Percentiles rank a stretch among this genome's conserved stretches.
Evolutionary conservation across 331 rosid genomes (phyloP).

Genomic region (Spiraea crenata): DNA sequence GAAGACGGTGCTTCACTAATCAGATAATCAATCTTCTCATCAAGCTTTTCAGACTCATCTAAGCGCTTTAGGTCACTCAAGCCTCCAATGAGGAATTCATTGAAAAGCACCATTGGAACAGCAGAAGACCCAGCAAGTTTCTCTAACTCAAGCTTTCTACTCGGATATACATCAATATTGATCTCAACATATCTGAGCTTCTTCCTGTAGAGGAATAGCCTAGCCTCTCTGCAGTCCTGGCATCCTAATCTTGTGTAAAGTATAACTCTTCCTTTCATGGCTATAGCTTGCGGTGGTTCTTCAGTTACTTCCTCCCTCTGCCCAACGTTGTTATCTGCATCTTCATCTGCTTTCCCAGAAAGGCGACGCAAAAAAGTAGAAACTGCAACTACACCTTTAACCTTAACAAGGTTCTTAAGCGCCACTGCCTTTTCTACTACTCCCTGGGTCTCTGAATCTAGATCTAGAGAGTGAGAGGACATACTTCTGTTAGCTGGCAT

Average conservation of each 20-base stretch:
- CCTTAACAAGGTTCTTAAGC: conserved; percentile 64
- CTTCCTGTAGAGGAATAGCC: conserved; percentile 61
- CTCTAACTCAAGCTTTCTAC: conserved; percentile 74
- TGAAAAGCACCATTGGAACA: conserved; percentile 82
- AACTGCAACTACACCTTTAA: conserved; percentile 63
- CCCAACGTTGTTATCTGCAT: conserved; percentile 38
- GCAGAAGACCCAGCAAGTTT: conserved; percentile 64
- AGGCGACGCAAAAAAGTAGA: conserved; percentile 70
- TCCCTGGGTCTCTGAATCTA: conserved; percentile 51
- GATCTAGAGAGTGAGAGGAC: conserved; percentile 44
- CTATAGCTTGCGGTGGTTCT: conserved; percentile 32
- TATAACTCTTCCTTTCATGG: conserved; percentile 73
- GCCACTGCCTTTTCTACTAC: conserved; percentile 79
- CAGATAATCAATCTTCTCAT: conserved; percentile 80
- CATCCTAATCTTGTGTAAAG: conserved; percentile 76
- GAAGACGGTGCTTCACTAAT: conserved; percentile 60
- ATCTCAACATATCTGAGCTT: conserved; percentile 77
- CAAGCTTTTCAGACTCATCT: conserved; percentile 66
- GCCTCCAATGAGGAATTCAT: conserved; percentile 76
- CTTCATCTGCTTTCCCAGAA: conserved; percentile 61
- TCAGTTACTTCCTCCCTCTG: conserved; percentile 33
- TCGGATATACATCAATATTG: conserved; percentile 75
- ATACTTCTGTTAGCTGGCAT: conserved; percentile 55
- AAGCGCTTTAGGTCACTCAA: conserved; percentile 57
- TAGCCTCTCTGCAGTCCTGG: conserved; percentile 64